Evolutionary conservation across 2,329 filamentous ascomycete genomes (phyloP), one percentile per base, ranked within the genome.

Genomic region (Botrytis hyacinthi): DNA sequence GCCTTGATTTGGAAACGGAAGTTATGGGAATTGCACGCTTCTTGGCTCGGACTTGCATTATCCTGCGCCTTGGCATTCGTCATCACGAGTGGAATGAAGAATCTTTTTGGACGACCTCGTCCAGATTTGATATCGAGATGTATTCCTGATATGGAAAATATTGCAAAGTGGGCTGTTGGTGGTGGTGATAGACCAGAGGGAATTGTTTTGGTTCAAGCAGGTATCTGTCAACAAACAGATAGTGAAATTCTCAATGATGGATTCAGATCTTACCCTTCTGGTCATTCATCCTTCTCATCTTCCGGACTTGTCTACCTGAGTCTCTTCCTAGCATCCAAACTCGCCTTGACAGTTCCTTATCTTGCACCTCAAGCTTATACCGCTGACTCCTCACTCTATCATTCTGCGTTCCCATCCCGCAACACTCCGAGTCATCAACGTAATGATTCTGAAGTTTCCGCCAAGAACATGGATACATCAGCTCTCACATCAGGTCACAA

Each of bases 21-120:
- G 83, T 82, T 97, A 1, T 98, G 95, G 94, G 95, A 98, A 82
- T 90, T 93, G 81, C 94, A 98, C 80, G 90, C 90, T 3, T 94
- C 93, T 74, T 93, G 92, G 89, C 89, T 97, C 79, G 95, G 95
- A 0, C 86, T 97, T 4, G 93, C 86, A 0, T 85, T 97, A 29
- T 89, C 92, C 4, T 84, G 94, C 16, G 89, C 91, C 3, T 86
- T 89, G 3, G 88, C 92, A 7, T 97, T 92, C 84, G 90, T 96
- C 82, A 90, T 97, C 78, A 95, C 94, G 0, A 90, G 93, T 78
- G 93, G 92, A 69, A 90, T 97, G 86, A 98, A 98, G 87, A 93
- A 88, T 71, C 77, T 92, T 3, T 87, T 89, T 75, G 90, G 90
- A 57, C 91, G 89, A 79, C 90, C 90, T 16, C 83, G 90, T 65